These are phyloP conservation scores for Lasiosphaeria miniovina DNA, from an alignment of 495 filamentous ascomycete genomes.

Conservation along the genomic window DNA sequence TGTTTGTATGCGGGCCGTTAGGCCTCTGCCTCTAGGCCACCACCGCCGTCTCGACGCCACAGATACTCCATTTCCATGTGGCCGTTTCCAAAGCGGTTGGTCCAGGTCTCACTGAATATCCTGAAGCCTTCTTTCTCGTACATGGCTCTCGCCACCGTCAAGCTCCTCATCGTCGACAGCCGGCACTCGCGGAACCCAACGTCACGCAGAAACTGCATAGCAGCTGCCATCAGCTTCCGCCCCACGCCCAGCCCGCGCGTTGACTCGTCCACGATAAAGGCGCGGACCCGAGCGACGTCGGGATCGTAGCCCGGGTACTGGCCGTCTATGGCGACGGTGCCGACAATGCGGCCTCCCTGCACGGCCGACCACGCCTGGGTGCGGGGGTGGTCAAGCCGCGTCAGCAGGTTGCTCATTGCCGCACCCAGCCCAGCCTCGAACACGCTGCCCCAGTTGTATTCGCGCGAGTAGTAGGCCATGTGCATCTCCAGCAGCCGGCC, in stretches of 20 bases:
- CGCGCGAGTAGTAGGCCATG: constrained; percentile 24
- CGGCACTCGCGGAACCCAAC: constrained; percentile 25
- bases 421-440: constrained; percentile 25
- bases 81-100: constrained; percentile 11
- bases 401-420: constrained; percentile 17
- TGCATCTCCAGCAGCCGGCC: constrained; percentile 32
- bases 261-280: constrained; percentile 32
- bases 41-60: constrained; percentile 15
- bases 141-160: constrained; percentile 23
- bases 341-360: constrained; percentile 23
- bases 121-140: constrained; percentile 29
- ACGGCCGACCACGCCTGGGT: constrained; percentile 32
- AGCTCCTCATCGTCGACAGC: constrained; percentile 20
- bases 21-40: neutral
- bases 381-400: constrained; percentile 18
- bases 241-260: constrained; percentile 26
- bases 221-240: constrained; percentile 23
- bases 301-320: constrained; percentile 10
- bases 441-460: constrained; percentile 19
- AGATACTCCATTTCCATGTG: constrained; percentile 17
- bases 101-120: constrained; percentile 10
- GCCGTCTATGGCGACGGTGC: constrained; percentile 32
- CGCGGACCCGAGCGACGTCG: constrained; percentile 23
- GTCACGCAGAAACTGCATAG: constrained; percentile 30
- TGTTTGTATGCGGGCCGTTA: neutral